phyloP scores from a whole-genome alignment of 2,329 filamentous ascomycete species.

The Botrytis paeoniae region DNA sequence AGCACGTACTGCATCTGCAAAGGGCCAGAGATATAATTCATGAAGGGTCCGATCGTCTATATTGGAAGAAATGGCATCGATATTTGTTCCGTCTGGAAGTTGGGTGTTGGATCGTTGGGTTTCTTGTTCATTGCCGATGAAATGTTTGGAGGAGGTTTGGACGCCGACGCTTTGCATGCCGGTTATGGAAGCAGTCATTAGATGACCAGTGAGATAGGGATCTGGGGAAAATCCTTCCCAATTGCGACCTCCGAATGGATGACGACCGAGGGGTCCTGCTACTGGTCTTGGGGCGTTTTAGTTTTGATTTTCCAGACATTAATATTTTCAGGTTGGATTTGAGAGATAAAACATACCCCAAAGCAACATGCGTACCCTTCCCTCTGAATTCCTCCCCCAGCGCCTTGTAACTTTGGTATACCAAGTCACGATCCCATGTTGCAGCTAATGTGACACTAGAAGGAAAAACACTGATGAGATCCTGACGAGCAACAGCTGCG shows the following conservation, averaged over 20 bases:
- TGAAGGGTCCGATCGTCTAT: slow-evolving; percentile 65
- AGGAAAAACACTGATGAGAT: slow-evolving; percentile 55
- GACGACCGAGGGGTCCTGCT: slow-evolving; percentile 66
- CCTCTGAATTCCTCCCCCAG: slow-evolving; percentile 74
- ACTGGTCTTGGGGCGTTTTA: slow-evolving; percentile 27
- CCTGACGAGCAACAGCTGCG: slow-evolving; percentile 41
- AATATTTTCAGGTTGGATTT: neutral
- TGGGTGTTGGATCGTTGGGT: slow-evolving; percentile 41
- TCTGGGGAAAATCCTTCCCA: slow-evolving; percentile 53
- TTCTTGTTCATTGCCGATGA: slow-evolving; percentile 57
- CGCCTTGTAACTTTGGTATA: slow-evolving; percentile 63
- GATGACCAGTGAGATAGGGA: slow-evolving; percentile 30
- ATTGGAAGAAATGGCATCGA: slow-evolving; percentile 24
- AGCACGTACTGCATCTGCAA: slow-evolving; percentile 2
- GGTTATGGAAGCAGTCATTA: slow-evolving; percentile 36
- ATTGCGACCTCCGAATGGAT: slow-evolving; percentile 62
- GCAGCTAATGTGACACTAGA: slow-evolving; percentile 69
- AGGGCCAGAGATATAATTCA: slow-evolving; percentile 15
- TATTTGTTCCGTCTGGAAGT: slow-evolving; percentile 28
- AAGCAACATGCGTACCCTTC: slow-evolving; percentile 75
- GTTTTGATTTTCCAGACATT: neutral
- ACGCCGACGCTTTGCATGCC: slow-evolving; percentile 69
- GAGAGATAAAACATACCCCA: slow-evolving; percentile 44
- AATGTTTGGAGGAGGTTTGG: slow-evolving; percentile 58
- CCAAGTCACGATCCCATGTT: slow-evolving; percentile 72